Evolutionary conservation across 257 asterid genomes (phyloP).

Genomic region (Gynochthodes officinalis): DNA sequence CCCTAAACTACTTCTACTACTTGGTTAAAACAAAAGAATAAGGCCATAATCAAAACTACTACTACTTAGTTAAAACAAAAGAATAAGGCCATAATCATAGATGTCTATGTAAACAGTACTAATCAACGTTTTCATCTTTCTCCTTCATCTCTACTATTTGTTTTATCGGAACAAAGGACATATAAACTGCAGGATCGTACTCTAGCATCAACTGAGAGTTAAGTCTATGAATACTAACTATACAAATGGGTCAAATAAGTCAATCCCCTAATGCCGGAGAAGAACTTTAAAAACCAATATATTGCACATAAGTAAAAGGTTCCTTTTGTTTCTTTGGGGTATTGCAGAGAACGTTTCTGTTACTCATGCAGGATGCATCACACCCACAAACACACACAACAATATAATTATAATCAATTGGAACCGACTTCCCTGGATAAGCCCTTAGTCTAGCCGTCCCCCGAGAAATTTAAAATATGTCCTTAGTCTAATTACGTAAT

Average conservation of each 20-base stretch:
- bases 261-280: slow-evolving; percentile 6
- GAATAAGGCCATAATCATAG: no score
- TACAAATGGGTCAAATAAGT: neutral
- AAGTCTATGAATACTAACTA: neutral
- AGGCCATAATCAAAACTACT: no score
- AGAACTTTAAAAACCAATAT: no score
- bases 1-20: no score
- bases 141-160: no score
- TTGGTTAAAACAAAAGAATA: no score
- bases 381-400: neutral
- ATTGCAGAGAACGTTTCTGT: slow-evolving; percentile 11
- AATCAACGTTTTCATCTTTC: no score
- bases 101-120: no score
- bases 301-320: neutral
- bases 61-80: no score
- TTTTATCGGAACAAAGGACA: no score
- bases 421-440: neutral
- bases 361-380: slow-evolving; percentile 14
- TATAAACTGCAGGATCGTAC: no score
- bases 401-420: neutral
- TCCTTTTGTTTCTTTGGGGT: slow-evolving; percentile 10
- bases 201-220: no score
- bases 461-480: neutral
- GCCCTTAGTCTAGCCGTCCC: slow-evolving; percentile 8
- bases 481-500: neutral